These are phyloP conservation scores for Scedosporium aurantiacum DNA, from an alignment of 2,329 filamentous ascomycete species.

Conservation along the genomic window DNA sequence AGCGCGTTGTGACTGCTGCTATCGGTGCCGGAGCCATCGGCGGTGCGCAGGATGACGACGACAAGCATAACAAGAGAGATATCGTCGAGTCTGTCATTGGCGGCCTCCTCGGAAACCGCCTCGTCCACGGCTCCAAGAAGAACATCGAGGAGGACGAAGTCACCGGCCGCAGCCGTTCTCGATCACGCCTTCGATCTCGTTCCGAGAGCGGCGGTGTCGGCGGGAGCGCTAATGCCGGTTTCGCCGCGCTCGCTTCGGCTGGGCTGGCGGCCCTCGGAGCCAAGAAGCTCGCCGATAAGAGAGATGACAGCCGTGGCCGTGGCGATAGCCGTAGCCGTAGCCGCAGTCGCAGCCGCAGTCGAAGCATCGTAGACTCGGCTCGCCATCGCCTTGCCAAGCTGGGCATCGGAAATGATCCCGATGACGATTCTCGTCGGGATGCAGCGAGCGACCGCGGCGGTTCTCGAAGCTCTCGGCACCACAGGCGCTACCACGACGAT, in stretches of 20 bases:
- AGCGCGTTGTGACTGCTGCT: conserved; percentile 81
- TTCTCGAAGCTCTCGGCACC: conserved; percentile 24
- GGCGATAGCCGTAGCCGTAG: conserved; percentile 32
- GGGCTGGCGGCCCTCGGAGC: conserved; percentile 49
- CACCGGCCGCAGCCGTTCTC: conserved; percentile 56
- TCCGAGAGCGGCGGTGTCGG: conserved; percentile 30
- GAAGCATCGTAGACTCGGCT: conserved; percentile 52
- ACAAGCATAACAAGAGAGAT: conserved; percentile 69
- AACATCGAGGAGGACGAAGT: conserved; percentile 50
- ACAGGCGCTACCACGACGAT: conserved; percentile 29
- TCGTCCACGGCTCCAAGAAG: conserved; percentile 69
- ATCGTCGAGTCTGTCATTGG: conserved; percentile 80
- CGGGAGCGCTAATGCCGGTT: conserved; percentile 27
- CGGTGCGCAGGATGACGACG: conserved; percentile 58
- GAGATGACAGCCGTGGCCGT: conserved; percentile 34
- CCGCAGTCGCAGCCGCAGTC: conserved; percentile 55
- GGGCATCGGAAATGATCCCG: conserved; percentile 42
- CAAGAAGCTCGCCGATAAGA: conserved; percentile 39
- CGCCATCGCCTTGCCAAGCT: conserved; percentile 51
- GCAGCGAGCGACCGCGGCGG: conserved; percentile 34
- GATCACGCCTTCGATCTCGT: conserved; percentile 51
- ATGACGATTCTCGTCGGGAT: conserved; percentile 25
- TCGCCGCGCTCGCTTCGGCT: conserved; percentile 53
- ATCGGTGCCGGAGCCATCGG: conserved; percentile 79
- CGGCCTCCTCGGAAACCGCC: conserved; percentile 73